Evolutionary conservation across 2,329 filamentous ascomycete genomes (phyloP).

Genomic region (Xylariomycetidae sp.): DNA sequence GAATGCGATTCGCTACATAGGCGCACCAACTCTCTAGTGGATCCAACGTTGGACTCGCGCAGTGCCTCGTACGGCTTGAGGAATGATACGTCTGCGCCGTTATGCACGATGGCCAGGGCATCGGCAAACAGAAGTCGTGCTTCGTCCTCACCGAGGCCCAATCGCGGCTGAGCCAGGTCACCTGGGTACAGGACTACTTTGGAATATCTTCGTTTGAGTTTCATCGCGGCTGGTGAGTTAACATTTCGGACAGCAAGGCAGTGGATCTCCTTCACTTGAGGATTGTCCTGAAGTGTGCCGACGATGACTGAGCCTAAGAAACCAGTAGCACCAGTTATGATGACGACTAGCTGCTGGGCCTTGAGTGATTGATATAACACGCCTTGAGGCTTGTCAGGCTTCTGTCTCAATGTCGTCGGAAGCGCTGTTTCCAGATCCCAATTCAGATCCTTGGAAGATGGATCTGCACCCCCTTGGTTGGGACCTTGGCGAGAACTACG

Average conservation of each 20-base stretch:
- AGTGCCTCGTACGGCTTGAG: constrained; percentile 2
- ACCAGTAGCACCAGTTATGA: constrained; percentile 3
- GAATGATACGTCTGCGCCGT: constrained; percentile 4
- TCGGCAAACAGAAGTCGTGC: constrained; percentile 1
- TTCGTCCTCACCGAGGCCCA: constrained; percentile 1
- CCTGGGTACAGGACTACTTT: constrained; percentile 3
- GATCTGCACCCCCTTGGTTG: too few relatives aligned
- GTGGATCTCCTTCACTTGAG: neutral
- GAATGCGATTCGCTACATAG: neutral
- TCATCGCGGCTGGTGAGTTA: too few relatives aligned
- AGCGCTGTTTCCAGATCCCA: constrained; percentile 34
- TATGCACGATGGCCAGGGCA: constrained; percentile 1
- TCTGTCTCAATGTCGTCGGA: too few relatives aligned
- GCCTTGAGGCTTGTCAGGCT: too few relatives aligned
- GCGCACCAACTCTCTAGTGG: constrained; percentile 1
- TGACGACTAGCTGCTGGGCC: neutral
- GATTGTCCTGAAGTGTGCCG: neutral
- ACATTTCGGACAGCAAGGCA: constrained; percentile 4
- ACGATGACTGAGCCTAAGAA: constrained; percentile 2
- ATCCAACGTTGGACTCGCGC: neutral
- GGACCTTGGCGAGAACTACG: too few relatives aligned
- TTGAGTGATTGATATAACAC: neutral
- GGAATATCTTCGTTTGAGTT: neutral
- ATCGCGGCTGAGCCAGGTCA: neutral
- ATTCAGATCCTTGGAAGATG: constrained; percentile 29